A percentile compares a stretch with the other conserved stretches of the same genome.
Conservation (phyloP, 1,284 basidiomycete species). For the Coniophora puteana region DNA sequence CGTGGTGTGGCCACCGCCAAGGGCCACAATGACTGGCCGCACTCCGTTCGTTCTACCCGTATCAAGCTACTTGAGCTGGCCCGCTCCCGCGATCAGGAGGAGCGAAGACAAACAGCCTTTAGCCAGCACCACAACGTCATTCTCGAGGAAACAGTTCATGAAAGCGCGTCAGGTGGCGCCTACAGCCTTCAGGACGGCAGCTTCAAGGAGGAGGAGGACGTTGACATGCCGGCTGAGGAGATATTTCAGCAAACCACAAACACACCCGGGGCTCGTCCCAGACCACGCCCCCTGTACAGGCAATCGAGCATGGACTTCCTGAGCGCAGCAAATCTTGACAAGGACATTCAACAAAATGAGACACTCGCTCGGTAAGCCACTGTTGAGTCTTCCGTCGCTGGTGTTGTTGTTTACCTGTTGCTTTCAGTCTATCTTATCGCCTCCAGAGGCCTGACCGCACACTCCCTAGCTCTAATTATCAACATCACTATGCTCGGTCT, state of each 20-base stretch:
- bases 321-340: slow-evolving; percentile 37
- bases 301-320: slow-evolving; percentile 86
- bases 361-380: slow-evolving; percentile 58
- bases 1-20: slow-evolving; percentile 68
- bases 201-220: slow-evolving; percentile 33
- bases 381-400: slow-evolving; percentile 5
- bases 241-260: slow-evolving; percentile 41
- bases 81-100: slow-evolving; percentile 56
- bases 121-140: neutral
- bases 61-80: slow-evolving; percentile 74
- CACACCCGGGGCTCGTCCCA: slow-evolving; percentile 24
- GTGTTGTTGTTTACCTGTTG: slow-evolving; percentile 9
- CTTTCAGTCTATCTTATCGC: slow-evolving; percentile 58
- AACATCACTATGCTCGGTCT: slow-evolving; percentile 61
- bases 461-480: too few species aligned
- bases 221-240: slow-evolving; percentile 27
- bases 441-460: slow-evolving; percentile 61
- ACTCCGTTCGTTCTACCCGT: slow-evolving; percentile 74
- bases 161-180: neutral
- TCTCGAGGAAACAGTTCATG: neutral
- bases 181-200: too few species aligned
- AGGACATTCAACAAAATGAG: slow-evolving; percentile 48
- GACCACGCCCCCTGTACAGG: slow-evolving; percentile 56
- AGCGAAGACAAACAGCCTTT: too few species aligned
- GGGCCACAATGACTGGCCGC: slow-evolving; percentile 72